These are phyloP conservation scores for Hemisphaericaspora subhashii DNA, from an alignment of 1,139 yeast genomes.

Conservation along the genomic window DNA sequence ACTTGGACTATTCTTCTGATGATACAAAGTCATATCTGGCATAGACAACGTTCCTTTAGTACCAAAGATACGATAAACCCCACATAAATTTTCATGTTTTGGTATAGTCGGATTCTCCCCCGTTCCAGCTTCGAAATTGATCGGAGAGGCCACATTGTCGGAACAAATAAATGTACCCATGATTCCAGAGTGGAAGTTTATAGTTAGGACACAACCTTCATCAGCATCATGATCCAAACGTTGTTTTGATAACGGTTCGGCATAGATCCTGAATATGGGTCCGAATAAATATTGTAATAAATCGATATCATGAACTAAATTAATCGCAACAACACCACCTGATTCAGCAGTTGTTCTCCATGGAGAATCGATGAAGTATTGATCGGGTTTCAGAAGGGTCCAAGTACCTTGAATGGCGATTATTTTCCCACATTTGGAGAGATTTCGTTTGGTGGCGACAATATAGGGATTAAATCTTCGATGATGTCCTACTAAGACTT, in stretches of 20 bases:
- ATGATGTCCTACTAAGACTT: slow-evolving; percentile 44
- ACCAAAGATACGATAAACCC: slow-evolving; percentile 40
- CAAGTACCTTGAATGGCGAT: slow-evolving; percentile 45
- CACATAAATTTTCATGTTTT: slow-evolving; percentile 25
- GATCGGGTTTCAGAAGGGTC: slow-evolving; percentile 38
- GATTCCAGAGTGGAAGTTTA: slow-evolving; percentile 33
- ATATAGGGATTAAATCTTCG: slow-evolving; percentile 46
- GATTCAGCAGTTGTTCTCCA: slow-evolving; percentile 37
- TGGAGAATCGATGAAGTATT: slow-evolving; percentile 37
- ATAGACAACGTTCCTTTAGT: slow-evolving; percentile 37
- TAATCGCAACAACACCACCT: slow-evolving; percentile 45
- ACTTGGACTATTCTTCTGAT: slow-evolving; percentile 18
- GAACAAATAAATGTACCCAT: slow-evolving; percentile 42
- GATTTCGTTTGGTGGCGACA: slow-evolving; percentile 32
- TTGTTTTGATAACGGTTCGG: slow-evolving; percentile 35
- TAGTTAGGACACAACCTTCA: slow-evolving; percentile 41
- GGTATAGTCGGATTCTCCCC: slow-evolving; percentile 46
- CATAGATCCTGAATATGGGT: slow-evolving; percentile 38
- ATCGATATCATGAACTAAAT: slow-evolving; percentile 43
- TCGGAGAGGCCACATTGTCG: slow-evolving; percentile 41
- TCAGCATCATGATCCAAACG: slow-evolving; percentile 32
- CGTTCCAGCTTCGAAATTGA: slow-evolving; percentile 41
- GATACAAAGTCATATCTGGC: slow-evolving; percentile 38
- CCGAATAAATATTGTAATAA: slow-evolving; percentile 39
- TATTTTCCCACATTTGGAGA: slow-evolving; percentile 30